Conservation (phyloP, 805 yeast genomes). For the Cyberlindnera lachancei region DNA sequence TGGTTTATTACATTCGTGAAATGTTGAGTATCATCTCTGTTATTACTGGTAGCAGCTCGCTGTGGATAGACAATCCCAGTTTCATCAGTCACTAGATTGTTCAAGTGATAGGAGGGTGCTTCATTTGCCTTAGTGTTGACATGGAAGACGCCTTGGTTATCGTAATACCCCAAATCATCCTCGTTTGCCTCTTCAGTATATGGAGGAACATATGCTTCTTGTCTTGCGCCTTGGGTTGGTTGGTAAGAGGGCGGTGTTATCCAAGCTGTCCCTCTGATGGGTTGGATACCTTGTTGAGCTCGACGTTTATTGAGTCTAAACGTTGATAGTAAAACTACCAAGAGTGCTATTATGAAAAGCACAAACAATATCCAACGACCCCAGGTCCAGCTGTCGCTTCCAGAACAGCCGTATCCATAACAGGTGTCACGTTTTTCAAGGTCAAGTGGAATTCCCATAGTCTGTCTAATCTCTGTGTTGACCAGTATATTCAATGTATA, state of each 20-base stretch:
- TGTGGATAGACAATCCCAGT: slow-evolving; percentile 14
- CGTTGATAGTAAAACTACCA: slow-evolving; percentile 42
- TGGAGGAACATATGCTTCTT: slow-evolving; percentile 57
- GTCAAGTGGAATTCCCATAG: slow-evolving; percentile 3
- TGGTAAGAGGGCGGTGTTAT: slow-evolving; percentile 76
- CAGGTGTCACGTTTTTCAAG: slow-evolving; percentile 8
- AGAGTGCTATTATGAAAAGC: slow-evolving; percentile 41
- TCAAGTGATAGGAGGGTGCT: slow-evolving; percentile 9
- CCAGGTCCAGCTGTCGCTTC: slow-evolving; percentile 19
- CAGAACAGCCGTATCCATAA: slow-evolving; percentile 17
- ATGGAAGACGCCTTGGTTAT: slow-evolving; percentile 23
- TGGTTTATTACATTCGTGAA: slow-evolving; percentile 1
- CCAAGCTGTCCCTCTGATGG: slow-evolving; percentile 76
- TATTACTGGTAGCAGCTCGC: slow-evolving; percentile 1
- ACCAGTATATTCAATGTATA: background rate
- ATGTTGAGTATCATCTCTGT: slow-evolving; percentile 11
- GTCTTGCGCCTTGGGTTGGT: slow-evolving; percentile 28
- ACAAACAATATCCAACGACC: slow-evolving; percentile 41
- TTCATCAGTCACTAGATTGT: slow-evolving; percentile 18
- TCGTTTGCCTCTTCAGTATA: slow-evolving; percentile 62
- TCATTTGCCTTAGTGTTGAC: slow-evolving; percentile 24
- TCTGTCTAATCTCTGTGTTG: slow-evolving; percentile 1
- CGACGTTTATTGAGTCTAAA: slow-evolving; percentile 50
- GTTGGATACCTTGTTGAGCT: slow-evolving; percentile 35
- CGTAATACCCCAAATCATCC: slow-evolving; percentile 62